A percentile compares a stretch with the other conserved stretches of the same genome.
Evolutionary conservation across 2,329 filamentous ascomycete species (phyloP).

Genomic region (Pestalotiopsis fici): DNA sequence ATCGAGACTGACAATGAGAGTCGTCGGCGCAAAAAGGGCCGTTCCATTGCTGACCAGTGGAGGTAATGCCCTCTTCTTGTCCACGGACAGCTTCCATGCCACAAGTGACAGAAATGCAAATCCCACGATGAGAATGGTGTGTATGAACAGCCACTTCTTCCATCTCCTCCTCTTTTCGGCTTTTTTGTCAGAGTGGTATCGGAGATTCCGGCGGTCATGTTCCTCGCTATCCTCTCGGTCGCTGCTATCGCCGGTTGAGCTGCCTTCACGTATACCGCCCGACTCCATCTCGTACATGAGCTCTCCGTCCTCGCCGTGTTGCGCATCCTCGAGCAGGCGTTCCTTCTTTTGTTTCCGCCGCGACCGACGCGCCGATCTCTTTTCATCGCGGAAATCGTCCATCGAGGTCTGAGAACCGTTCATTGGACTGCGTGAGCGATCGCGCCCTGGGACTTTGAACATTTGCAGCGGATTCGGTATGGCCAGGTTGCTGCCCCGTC

Average conservation of each 20-base stretch:
- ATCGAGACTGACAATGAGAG: conserved; percentile 90
- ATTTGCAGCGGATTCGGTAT: conserved; percentile 50
- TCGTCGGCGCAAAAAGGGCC: conserved; percentile 85
- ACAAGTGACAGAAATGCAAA: conserved; percentile 58
- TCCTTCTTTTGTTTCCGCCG: conserved; percentile 56
- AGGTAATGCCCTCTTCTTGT: conserved; percentile 35
- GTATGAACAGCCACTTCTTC: conserved; percentile 55
- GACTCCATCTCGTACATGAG: conserved; percentile 81
- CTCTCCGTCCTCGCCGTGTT: conserved; percentile 68
- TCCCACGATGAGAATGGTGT: conserved; percentile 51
- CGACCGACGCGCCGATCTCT: conserved; percentile 48
- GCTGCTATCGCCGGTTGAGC: conserved; percentile 62
- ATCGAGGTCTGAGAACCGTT: conserved; percentile 41
- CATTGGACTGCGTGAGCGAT: conserved; percentile 17
- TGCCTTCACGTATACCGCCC: conserved; percentile 69
- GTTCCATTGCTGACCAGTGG: conserved; percentile 75
- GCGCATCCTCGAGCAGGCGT: conserved; percentile 52
- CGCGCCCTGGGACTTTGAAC: conserved; percentile 38
- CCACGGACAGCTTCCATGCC: conserved; percentile 60
- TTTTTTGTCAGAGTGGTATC: conserved; percentile 48
- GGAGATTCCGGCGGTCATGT: conserved; percentile 54
- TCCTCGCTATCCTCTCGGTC: conserved; percentile 62
- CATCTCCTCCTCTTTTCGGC: conserved; percentile 52
- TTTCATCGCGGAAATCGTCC: conserved; percentile 51
- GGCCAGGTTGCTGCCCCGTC: conserved; percentile 51